phyloP scores from a whole-genome alignment of 306 rosid species.

The Pterocarpus macrocarpus region DNA sequence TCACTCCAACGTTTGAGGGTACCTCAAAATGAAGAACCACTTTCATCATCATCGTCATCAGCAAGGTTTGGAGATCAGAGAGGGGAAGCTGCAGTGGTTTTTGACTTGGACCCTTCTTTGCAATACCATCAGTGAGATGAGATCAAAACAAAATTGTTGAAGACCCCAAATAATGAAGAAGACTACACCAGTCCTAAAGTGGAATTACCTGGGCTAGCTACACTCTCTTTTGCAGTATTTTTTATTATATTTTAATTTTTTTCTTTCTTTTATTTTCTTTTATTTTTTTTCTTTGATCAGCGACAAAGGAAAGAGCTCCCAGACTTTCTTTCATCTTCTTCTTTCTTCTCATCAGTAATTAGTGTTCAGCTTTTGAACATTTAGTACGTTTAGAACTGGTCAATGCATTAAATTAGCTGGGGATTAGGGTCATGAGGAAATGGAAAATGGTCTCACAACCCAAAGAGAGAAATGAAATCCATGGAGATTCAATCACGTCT shows the following conservation, averaged over 20 bases:
- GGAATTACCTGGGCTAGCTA: constrained; percentile 36
- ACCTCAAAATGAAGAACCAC: constrained; percentile 39
- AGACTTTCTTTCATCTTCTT: background rate
- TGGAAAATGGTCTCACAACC: constrained; percentile 44
- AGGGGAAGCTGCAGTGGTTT: constrained; percentile 61
- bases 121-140: constrained; percentile 47
- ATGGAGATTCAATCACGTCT: constrained; percentile 35
- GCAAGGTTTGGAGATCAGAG: constrained; percentile 57
- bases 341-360: constrained; percentile 35
- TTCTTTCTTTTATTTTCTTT: background rate
- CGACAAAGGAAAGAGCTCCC: constrained; percentile 48
- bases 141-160: background rate
- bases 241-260: constrained; percentile 32
- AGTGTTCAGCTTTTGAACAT: constrained; percentile 47
- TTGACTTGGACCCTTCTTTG: constrained; percentile 73
- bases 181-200: constrained; percentile 22
- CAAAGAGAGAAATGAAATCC: constrained; percentile 34
- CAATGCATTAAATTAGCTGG: constrained; percentile 49
- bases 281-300: background rate
- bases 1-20: constrained; percentile 52
- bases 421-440: constrained; percentile 50
- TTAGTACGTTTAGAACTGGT: constrained; percentile 40
- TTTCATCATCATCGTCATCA: constrained; percentile 28
- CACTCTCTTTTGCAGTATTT: constrained; percentile 48
- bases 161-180: constrained; percentile 45